These are phyloP conservation scores for Exophiala sp. DNA, from an alignment of 2,329 filamentous ascomycete species.

Conservation along the genomic window DNA sequence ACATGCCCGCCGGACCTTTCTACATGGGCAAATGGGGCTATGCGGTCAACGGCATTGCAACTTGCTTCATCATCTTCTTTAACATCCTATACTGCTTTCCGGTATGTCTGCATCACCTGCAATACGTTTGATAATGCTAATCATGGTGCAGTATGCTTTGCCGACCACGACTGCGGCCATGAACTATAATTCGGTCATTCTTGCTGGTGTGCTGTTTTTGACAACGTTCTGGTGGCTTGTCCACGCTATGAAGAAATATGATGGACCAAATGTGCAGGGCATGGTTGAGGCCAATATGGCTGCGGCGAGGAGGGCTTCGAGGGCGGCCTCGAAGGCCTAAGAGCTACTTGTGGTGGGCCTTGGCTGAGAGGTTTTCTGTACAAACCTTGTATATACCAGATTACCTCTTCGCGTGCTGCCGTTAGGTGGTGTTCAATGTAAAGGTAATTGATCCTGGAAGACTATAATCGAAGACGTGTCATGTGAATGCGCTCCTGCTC, in stretches of 20 bases:
- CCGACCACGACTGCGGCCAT: conserved; percentile 48
- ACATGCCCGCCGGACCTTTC: conserved; percentile 52
- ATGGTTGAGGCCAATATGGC: conserved; percentile 10
- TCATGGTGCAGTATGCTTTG: conserved; percentile 33
- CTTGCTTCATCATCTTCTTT: conserved; percentile 54
- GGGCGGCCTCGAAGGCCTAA: background rate
- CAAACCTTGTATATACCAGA: no score
- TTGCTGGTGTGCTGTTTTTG: conserved; percentile 35
- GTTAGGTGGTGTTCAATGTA: no score
- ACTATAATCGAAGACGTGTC: no score
- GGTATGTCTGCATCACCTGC: conserved; percentile 26
- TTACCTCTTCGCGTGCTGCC: no score
- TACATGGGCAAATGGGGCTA: conserved; percentile 49
- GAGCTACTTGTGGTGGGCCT: no score
- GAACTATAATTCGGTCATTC: conserved; percentile 50
- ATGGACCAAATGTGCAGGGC: conserved; percentile 18
- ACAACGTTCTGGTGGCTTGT: conserved; percentile 41
- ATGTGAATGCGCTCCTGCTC: no score
- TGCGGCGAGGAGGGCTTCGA: background rate
- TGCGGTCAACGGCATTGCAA: conserved; percentile 48
- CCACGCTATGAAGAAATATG: conserved; percentile 14
- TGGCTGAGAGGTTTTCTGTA: no score
- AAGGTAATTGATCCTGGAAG: no score
- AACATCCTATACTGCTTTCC: conserved; percentile 60
- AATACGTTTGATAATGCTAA: conserved; percentile 26